Base-by-base conservation (phyloP, 495 filamentous ascomycete species). In the Thermothielavioides terrestris region DNA sequence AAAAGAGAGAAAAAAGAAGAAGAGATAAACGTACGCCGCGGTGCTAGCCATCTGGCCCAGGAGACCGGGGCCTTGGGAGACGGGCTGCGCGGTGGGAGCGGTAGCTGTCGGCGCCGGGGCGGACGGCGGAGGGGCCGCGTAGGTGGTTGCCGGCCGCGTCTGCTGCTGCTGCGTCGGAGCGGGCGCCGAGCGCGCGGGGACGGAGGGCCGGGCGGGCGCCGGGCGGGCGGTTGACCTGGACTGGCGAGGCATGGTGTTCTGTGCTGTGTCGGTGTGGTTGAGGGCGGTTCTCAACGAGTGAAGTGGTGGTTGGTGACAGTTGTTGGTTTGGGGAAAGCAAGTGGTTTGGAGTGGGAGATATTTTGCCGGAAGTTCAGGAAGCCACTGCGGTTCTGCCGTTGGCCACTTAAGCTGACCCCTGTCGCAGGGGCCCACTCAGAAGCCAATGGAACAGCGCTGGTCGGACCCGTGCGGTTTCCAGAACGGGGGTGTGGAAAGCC, bases 41-140 rank as follows among this genome's bases (percentile, higher is more conserved):
- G 87, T 91, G 55, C 81, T 86, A 53, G 86, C 86, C 82, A 91
- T 90, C 74, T 90, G 83, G 39, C 82, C 86, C 56, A 94, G 82
- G 6, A 91, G 76, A 55, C 88, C 87, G 5, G 84, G 79, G 14
- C 83, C 80, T 46, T 80, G 68, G 46, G 80, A 81, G 36, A 63
- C 53, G 11, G 44, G 6, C 32, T 42, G 34, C 5, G 41, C 31
- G 3, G 26, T 35, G 34, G 68, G 67, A 52, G 76, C 71, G 52
- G 69, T 53, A 7, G 79, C 68, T 48, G 72, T 56, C n/a, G 78
- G 65, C 43, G 76, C 63, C 44, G 75, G 65, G 42, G 69, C 55
- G 18, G 70, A 60, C 15, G 71, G 59, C 39, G 69, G 68, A 28
- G 75, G 71, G 21, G 43, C 43, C 23, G 85, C 84, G 50, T 84